Evolutionary conservation across 129 eudicot genomes (phyloP).

Genomic region (Kitagawia praeruptora): DNA sequence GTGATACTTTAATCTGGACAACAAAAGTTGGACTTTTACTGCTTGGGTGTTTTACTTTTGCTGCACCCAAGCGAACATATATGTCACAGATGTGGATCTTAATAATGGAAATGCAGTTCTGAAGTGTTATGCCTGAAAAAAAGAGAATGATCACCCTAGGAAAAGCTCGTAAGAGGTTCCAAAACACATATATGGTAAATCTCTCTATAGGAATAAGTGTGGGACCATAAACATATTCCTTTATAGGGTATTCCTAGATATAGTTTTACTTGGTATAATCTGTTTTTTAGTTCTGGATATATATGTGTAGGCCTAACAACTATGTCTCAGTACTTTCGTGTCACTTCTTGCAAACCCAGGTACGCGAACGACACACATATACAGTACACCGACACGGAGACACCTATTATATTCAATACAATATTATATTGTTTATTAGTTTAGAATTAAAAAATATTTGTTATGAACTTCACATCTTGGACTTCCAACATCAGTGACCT

Average conservation of each 20-base stretch:
- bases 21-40: background rate
- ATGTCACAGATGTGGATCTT: background rate
- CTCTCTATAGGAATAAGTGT: background rate
- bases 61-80: background rate
- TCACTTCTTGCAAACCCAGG: background rate
- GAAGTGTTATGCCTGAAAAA: background rate
- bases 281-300: background rate
- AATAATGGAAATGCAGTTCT: background rate
- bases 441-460: too few species aligned
- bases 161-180: background rate
- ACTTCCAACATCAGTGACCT: too few species aligned
- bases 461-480: too few species aligned
- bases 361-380: background rate
- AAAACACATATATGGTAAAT: background rate
- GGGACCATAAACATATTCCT: background rate
- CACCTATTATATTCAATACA: background rate
- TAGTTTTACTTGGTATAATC: background rate
- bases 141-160: background rate
- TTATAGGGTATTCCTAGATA: background rate
- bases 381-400: too few species aligned
- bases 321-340: background rate
- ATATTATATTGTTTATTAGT: too few species aligned
- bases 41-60: too few species aligned
- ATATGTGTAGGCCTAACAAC: background rate
- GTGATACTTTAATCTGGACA: background rate